Evolutionary conservation across 805 yeast species (phyloP).

Genomic region (Nakazawaea pomicola): DNA sequence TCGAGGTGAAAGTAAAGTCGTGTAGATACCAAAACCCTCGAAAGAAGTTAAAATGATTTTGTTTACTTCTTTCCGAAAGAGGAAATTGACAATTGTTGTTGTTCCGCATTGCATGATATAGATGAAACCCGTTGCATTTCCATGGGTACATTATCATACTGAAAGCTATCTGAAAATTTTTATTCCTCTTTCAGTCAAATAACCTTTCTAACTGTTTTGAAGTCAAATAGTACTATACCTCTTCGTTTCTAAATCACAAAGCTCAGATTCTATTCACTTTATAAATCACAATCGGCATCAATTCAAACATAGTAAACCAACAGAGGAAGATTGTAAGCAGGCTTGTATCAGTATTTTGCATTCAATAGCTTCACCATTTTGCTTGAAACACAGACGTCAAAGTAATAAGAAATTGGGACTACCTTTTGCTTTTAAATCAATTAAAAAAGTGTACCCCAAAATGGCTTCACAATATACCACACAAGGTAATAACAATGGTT

Average conservation of each 20-base stretch:
- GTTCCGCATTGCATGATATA: conserved; percentile 6
- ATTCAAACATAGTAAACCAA: no score
- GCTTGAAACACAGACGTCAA: neutral
- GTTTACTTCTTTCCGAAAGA: conserved; percentile 22
- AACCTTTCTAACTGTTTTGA: neutral
- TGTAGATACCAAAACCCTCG: neutral
- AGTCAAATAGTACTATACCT: no score
- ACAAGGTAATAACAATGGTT: conserved; percentile 1
- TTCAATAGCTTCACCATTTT: no score
- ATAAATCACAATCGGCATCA: no score
- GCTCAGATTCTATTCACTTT: no score
- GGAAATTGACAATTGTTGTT: conserved; percentile 15
- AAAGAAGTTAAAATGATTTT: conserved; percentile 14
- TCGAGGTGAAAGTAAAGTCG: neutral
- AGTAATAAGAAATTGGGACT: no score
- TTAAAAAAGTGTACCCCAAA: neutral
- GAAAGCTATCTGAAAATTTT: conserved; percentile 3
- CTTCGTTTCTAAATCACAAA: no score
- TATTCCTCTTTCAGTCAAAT: conserved; percentile 5
- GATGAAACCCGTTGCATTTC: neutral
- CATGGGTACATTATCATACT: conserved; percentile 1
- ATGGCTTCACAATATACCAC: conserved; percentile 8
- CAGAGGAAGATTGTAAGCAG: no score
- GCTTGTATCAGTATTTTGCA: no score
- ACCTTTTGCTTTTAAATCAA: neutral